phyloP scores from a whole-genome alignment of 2,329 filamentous ascomycete species.

The Didymella keratinophila region DNA sequence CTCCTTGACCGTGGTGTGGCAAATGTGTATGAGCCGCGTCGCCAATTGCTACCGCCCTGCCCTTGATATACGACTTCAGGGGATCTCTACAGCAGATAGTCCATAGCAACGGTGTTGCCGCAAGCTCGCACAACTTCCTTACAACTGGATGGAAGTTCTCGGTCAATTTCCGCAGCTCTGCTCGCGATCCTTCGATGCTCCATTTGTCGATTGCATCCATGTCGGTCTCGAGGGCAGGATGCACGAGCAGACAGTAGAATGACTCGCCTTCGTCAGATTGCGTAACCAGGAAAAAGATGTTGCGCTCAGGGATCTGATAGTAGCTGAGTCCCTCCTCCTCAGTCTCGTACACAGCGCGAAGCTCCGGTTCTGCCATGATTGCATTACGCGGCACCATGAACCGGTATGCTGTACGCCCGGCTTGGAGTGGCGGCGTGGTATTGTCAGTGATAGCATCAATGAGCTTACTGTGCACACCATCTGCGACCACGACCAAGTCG shows the following conservation, averaged over 20 bases:
- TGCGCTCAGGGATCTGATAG: slow-evolving; percentile 12
- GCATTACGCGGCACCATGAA: slow-evolving; percentile 11
- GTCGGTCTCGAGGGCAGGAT: slow-evolving; percentile 4
- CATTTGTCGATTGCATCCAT: slow-evolving; percentile 9
- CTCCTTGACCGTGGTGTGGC: slow-evolving; percentile 13
- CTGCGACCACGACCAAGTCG: slow-evolving; percentile 6
- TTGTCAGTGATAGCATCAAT: slow-evolving; percentile 4
- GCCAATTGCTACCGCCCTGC: slow-evolving; percentile 9
- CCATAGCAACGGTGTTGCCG: slow-evolving; percentile 11
- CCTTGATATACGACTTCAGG: slow-evolving; percentile 8
- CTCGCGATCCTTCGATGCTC: slow-evolving; percentile 5
- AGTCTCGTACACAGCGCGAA: slow-evolving; percentile 10
- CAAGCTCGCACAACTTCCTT: slow-evolving; percentile 13
- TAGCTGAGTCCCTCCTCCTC: slow-evolving; percentile 12
- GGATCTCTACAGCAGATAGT: slow-evolving; percentile 15
- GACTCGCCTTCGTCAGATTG: slow-evolving; percentile 9
- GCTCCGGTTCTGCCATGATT: slow-evolving; percentile 10
- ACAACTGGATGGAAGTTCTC: slow-evolving; percentile 10
- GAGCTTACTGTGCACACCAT: slow-evolving; percentile 14
- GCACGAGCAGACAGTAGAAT: slow-evolving; percentile 9
- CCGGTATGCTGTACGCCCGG: slow-evolving; percentile 9
- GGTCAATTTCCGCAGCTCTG: slow-evolving; percentile 1
- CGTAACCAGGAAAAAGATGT: slow-evolving; percentile 9
- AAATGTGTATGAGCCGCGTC: slow-evolving; percentile 15
- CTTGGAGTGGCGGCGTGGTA: slow-evolving; percentile 4